Base-by-base conservation (phyloP, 2,329 filamentous ascomycete genomes). In the Clonostachys sp. region DNA sequence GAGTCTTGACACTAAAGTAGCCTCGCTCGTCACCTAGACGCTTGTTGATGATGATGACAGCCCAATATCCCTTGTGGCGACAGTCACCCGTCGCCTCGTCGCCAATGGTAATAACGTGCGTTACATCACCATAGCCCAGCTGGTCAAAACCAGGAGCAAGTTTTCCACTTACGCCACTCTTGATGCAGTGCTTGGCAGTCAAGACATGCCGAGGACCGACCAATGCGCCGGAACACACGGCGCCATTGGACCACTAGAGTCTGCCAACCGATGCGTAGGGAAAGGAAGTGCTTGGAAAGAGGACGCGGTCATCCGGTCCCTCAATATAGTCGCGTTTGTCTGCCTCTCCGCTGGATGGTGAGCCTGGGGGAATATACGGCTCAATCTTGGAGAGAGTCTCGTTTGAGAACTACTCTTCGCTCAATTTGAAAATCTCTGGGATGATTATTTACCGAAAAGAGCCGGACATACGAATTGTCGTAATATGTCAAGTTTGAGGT, bases 191-290 rank as follows among this genome's bases (percentile, higher is more conserved):
- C 30, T 55, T 54, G 5, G 58, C 58, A 3, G 57, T 61, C 5
- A 54, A 50, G 2, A 61, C 53, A 41, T 61, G 58, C 17, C 58
- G 57, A 12, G 58, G 55, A 5, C 58, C 58, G 41, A 60, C 51
- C 10, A 60, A 46, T 5, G 57, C 54, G 13, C 55, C 58, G 5
- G 55, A 57, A 48, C 57, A 60, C 39, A 47, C 50, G 16, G 51
- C 48, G 5, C 58, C 58, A 24, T 50, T 52, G 34, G 50, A 54
- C 44, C 52, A 53, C 9, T 47, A 34, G 18, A 59, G 17, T 17
- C 52, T 50, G 5, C 58, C 57, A 46, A 57, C 51, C 14, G 53
- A 39, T 8, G 42, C 44, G 43, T 47, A 58, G 6, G 55, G 56
- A 44, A 56, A 56, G 12, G 44, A 41, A n/a, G 41, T 48, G 35